Percentiles rank a stretch among this genome's conserved stretches.
Evolutionary conservation across 768 basidiomycete genomes (phyloP).

Genomic region (Suillus plorans): DNA sequence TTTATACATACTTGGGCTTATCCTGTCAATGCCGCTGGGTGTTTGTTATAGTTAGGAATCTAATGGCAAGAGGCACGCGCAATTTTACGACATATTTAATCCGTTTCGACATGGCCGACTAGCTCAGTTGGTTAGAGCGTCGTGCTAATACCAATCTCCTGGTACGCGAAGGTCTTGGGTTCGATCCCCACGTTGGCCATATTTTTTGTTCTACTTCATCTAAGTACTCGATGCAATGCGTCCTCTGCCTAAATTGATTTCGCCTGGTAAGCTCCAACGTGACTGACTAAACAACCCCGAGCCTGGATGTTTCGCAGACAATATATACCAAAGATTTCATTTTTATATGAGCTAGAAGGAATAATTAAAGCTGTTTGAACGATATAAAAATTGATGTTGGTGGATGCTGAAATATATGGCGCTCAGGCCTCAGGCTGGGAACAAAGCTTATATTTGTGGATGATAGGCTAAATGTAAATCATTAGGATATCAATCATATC

Average conservation of each 20-base stretch:
- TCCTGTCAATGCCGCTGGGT: too few species aligned
- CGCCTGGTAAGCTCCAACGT: neutral
- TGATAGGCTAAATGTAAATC: neutral
- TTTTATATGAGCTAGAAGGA: neutral
- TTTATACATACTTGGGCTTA: too few species aligned
- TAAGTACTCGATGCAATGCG: too few species aligned
- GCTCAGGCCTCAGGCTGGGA: neutral
- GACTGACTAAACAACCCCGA: neutral
- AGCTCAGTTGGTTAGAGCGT: slow-evolving; percentile 95
- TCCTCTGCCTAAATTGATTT: too few species aligned
- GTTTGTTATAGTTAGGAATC: too few species aligned
- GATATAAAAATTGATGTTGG: too few species aligned
- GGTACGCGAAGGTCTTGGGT: slow-evolving; percentile 76
- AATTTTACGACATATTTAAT: neutral
- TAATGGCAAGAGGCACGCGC: neutral
- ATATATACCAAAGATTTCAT: neutral
- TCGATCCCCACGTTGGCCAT: slow-evolving; percentile 79
- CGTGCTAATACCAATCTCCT: slow-evolving; percentile 54
- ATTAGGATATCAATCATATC: neutral
- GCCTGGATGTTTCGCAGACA: neutral
- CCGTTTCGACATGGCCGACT: slow-evolving; percentile 54
- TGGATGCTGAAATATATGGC: neutral
- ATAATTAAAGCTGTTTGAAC: neutral
- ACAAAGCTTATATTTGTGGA: neutral
- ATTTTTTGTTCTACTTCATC: neutral